Percentiles rank a stretch among this genome's conserved stretches.
These are phyloP conservation scores for Rhodamnia rubescens DNA, from an alignment of 345 rosid species.

Conservation along the genomic window DNA sequence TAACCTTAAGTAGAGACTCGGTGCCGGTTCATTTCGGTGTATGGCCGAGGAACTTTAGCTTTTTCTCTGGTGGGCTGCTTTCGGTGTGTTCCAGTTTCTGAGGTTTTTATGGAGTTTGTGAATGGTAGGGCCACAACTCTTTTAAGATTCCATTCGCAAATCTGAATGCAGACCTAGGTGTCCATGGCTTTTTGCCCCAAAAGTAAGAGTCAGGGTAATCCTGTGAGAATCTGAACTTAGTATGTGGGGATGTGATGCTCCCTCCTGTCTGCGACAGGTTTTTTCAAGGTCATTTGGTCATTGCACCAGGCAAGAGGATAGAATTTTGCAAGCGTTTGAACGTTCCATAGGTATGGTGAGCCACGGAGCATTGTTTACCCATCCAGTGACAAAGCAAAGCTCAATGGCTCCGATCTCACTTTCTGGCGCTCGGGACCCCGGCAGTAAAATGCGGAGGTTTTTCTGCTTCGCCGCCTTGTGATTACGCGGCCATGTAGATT, in stretches of 20 bases:
- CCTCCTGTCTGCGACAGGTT: neutral
- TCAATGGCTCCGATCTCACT: neutral
- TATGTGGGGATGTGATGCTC: neutral
- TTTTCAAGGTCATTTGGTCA: neutral
- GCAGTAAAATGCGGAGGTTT: neutral
- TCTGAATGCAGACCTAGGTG: neutral
- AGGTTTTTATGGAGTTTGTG: neutral
- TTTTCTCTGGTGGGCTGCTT: neutral
- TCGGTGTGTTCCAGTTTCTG: neutral
- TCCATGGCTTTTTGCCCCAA: neutral
- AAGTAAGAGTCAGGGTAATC: neutral
- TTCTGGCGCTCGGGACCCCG: neutral
- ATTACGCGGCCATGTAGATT: neutral
- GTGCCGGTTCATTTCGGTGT: neutral
- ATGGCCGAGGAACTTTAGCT: neutral
- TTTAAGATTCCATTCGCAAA: neutral
- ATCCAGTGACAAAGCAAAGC: neutral
- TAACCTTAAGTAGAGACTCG: neutral
- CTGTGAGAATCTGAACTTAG: neutral
- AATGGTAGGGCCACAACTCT: neutral
- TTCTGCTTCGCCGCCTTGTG: neutral
- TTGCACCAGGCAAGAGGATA: neutral
- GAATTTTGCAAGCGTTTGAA: neutral
- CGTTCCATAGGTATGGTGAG: neutral
- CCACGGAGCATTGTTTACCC: neutral